Evolutionary conservation across 2,329 filamentous ascomycete species (phyloP).

Genomic region (Cladophialophora exuberans): DNA sequence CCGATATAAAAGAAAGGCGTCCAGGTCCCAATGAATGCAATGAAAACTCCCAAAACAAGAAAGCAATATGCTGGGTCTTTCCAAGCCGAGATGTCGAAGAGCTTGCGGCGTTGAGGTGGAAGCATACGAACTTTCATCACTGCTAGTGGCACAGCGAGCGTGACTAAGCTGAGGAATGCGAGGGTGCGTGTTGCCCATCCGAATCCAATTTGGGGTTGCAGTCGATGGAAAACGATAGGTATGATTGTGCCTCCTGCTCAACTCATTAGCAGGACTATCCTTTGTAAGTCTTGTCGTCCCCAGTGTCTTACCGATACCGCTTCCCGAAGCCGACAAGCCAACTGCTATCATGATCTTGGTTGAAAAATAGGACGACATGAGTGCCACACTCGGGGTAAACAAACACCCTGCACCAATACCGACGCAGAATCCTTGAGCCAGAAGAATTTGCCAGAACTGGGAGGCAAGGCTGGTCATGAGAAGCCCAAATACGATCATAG

Average conservation of each 20-base stretch:
- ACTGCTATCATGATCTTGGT: slow-evolving; percentile 48
- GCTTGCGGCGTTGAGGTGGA: neutral
- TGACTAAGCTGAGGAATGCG: slow-evolving; percentile 63
- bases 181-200: slow-evolving; percentile 60
- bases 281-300: too few species aligned
- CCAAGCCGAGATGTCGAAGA: neutral
- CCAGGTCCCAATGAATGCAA: slow-evolving; percentile 1
- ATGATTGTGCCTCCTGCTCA: slow-evolving; percentile 63
- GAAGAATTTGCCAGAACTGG: slow-evolving; percentile 60
- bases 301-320: slow-evolving; percentile 37
- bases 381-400: neutral
- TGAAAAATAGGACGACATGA: slow-evolving; percentile 37
- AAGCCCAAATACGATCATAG: slow-evolving; percentile 61
- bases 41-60: neutral
- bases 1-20: slow-evolving; percentile 3
- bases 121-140: neutral
- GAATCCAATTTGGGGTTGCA: slow-evolving; percentile 58
- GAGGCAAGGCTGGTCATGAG: slow-evolving; percentile 61
- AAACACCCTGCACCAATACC: slow-evolving; percentile 44
- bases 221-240: slow-evolving; percentile 61
- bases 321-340: slow-evolving; percentile 50
- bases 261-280: too few species aligned
- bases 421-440: slow-evolving; percentile 58
- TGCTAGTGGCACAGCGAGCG: slow-evolving; percentile 49
- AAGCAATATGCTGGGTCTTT: neutral